Evolutionary conservation across 257 asterid species (phyloP), one percentile per base, ranked within the genome.

Genomic region (Fraxinus americana): DNA sequence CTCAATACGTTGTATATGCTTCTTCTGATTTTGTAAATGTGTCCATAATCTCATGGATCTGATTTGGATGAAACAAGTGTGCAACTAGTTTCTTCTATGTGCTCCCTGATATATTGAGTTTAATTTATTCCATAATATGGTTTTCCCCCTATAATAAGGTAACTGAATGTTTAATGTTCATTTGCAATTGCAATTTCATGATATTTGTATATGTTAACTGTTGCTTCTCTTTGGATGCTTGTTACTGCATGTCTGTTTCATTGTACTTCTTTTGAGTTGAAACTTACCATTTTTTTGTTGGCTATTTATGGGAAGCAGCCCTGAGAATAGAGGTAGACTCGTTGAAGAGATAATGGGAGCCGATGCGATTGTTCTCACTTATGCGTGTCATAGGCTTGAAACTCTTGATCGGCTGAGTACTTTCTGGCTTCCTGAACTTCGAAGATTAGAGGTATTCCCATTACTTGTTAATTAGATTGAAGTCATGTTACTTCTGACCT

Each of bases 401-500:
- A 96, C 99, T n/a, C 92, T 96, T 50, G 96, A 96, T 54, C 87
- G 96, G 75, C 86, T 96, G 84, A 93, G 99, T 84, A 87, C 97
- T 21, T 91, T 88, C 79, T 96, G 99, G 99, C 97, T 96, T 78
- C 98, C 98, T 54, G 98, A 96, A 82, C 97, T 96, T 82, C 89
- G 96, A 35, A 85, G 92, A 65, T 79, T 93, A 67, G 98, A 96
- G 97, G 98, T 94, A 78, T 78, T 79, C 73, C 76, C 45, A 66
- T 10, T 14, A 43, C n/a, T 45, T 57, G 2, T 77, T 73, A 52
- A 70, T 39, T 30, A 29, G 21, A 41, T 71, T 83, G 70, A 68
- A 83, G 45, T 83, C 36, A 35, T 70, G 1, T 34, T 50, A 4
- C 74, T 71, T 45, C 45, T 38, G 80, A 61, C 77, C 73, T 74